Conservation (phyloP, 139 green algal species). For the Microglena sp. region DNA sequence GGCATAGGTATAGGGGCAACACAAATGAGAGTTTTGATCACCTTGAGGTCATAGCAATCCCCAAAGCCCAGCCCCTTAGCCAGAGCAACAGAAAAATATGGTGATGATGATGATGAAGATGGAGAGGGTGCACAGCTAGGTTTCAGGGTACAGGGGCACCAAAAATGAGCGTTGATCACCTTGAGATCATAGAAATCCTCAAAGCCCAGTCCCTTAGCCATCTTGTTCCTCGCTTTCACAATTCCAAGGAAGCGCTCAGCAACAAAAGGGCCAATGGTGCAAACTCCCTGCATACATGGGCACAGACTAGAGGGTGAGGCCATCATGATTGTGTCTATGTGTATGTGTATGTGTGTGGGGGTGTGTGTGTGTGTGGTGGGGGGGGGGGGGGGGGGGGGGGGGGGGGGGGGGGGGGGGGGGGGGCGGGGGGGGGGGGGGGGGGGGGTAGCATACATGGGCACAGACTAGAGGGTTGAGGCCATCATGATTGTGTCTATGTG, state of each 20-base stretch:
- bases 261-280: constrained; percentile 57
- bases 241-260: constrained; percentile 57
- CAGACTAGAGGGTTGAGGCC: not conserved
- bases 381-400: too few species aligned
- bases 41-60: constrained; percentile 76
- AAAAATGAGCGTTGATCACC: constrained; percentile 19
- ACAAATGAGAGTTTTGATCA: too few species aligned
- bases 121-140: too few species aligned
- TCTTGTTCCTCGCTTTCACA: constrained; percentile 66
- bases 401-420: too few species aligned
- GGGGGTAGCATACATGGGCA: not conserved
- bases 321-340: not conserved
- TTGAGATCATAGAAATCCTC: constrained; percentile 76
- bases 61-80: constrained; percentile 47
- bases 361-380: too few species aligned
- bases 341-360: not conserved
- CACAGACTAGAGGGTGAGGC: not conserved
- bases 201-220: constrained; percentile 51
- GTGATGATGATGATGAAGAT: too few species aligned
- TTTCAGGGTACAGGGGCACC: too few species aligned
- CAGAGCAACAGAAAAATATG: too few species aligned
- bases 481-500: not conserved
- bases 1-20: too few species aligned
- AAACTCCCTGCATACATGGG: constrained; percentile 28
- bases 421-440: too few species aligned